Percentiles rank a stretch among this genome's conserved stretches.
Conservation (phyloP, 306 rosid genomes). For the Ormosia semicastrata region DNA sequence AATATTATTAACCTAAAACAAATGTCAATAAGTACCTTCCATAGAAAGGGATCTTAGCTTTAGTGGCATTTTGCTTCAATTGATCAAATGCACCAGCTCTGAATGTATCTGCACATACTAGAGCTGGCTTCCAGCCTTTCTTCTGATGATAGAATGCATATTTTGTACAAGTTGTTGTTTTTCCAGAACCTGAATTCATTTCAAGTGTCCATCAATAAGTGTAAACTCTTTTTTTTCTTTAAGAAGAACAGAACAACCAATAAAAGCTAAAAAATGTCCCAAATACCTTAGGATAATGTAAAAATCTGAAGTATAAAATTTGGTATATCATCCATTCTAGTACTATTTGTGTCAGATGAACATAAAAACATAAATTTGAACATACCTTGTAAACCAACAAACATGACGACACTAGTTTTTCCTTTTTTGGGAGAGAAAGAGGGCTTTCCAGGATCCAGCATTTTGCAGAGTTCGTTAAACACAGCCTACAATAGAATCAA, state of each 20-base stretch:
- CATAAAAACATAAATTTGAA: not conserved
- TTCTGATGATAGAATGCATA: slow-evolving; percentile 83
- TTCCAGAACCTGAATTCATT: slow-evolving; percentile 73
- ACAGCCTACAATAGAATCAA: slow-evolving; percentile 53
- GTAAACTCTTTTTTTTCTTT: not conserved
- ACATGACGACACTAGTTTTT: slow-evolving; percentile 84
- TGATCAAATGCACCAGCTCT: slow-evolving; percentile 99
- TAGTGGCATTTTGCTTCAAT: slow-evolving; percentile 87
- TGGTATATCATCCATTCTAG: not conserved
- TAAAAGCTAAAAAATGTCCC: not conserved
- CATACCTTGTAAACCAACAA: slow-evolving; percentile 86
- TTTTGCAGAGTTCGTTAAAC: slow-evolving; percentile 83
- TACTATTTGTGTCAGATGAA: not conserved
- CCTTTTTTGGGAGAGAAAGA: slow-evolving; percentile 81
- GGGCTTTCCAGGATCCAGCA: slow-evolving; percentile 89
- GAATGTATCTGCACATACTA: slow-evolving; percentile 96
- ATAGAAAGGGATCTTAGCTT: slow-evolving; percentile 92
- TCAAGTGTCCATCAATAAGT: not conserved
- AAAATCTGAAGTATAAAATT: not conserved
- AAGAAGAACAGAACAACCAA: not conserved
- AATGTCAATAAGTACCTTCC: slow-evolving; percentile 63
- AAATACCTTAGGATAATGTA: not conserved
- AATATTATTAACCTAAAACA: not conserved
- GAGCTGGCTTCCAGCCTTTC: slow-evolving; percentile 97
- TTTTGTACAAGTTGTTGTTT: slow-evolving; percentile 90